phyloP scores from a whole-genome alignment of 1,139 yeast species.

The Candida frijolesensis region DNA sequence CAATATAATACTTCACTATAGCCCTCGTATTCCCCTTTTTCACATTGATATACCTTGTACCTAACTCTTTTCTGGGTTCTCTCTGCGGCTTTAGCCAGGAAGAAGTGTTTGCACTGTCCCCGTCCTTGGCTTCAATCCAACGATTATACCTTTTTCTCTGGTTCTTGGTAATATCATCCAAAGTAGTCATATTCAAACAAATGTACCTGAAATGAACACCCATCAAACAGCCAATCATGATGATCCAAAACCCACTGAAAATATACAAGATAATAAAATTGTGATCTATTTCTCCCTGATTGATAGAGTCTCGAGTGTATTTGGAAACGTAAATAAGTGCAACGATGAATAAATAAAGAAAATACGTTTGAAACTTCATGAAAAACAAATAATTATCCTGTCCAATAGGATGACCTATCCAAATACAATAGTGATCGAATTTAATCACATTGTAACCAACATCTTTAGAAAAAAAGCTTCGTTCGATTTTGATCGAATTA shows the following conservation, averaged over 20 bases:
- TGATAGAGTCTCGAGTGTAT: conserved; percentile 28
- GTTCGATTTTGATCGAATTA: conserved; percentile 51
- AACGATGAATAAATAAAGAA: conserved; percentile 32
- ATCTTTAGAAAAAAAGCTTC: conserved; percentile 59
- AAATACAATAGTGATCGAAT: conserved; percentile 69
- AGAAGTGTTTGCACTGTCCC: conserved; percentile 1
- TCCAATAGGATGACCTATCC: conserved; percentile 64
- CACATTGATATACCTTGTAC: conserved; percentile 36
- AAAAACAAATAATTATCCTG: conserved; percentile 54
- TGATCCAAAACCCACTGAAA: conserved; percentile 40
- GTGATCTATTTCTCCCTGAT: conserved; percentile 37
- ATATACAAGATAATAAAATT: conserved; percentile 48
- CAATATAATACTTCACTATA: conserved; percentile 32
- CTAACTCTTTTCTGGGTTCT: conserved; percentile 32
- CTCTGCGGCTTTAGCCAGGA: conserved; percentile 3
- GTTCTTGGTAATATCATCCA: conserved; percentile 34
- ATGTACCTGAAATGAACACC: conserved; percentile 42
- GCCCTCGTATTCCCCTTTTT: conserved; percentile 25
- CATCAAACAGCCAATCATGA: conserved; percentile 42
- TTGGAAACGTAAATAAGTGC: conserved; percentile 27
- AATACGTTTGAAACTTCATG: conserved; percentile 46
- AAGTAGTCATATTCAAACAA: conserved; percentile 46
- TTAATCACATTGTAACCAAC: conserved; percentile 50
- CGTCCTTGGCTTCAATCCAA: conserved; percentile 19
- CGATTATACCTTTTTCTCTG: conserved; percentile 26